Conservation (phyloP, 306 rosid genomes). For the Trichosanthes cucumerina region DNA sequence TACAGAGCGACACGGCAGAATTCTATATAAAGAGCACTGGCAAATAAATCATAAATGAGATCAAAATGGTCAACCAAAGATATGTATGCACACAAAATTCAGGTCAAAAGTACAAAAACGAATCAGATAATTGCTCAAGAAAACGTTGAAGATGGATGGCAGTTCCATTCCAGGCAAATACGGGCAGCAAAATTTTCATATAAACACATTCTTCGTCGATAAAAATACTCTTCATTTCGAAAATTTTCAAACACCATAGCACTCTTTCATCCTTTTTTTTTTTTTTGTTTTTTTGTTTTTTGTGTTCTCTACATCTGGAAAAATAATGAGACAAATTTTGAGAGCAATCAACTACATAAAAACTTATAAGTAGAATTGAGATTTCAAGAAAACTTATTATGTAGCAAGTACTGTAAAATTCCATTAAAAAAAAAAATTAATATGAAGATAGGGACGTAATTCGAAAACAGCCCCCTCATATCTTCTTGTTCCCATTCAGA, state of each 20-base stretch:
- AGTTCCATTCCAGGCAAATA: background rate
- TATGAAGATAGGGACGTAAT: constrained; percentile 41
- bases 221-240: constrained; percentile 1
- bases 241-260: constrained; percentile 41
- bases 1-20: no score
- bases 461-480: constrained; percentile 49
- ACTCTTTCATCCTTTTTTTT: constrained; percentile 32
- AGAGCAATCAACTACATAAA: constrained; percentile 39
- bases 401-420: constrained; percentile 52
- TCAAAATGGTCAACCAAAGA: background rate
- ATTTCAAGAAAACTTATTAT: constrained; percentile 53
- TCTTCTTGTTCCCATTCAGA: constrained; percentile 50
- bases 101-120: background rate
- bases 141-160: background rate
- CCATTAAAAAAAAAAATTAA: constrained; percentile 23
- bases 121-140: background rate
- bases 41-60: no score
- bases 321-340: constrained; percentile 32
- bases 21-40: no score
- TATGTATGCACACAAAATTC: background rate
- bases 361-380: constrained; percentile 35
- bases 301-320: constrained; percentile 31
- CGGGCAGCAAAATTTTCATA: background rate
- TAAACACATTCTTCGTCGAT: background rate
- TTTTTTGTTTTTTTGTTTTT: background rate